Evolutionary conservation across 176 grass and related monocot species (phyloP).

Genomic region (Aegilops speltoides): DNA sequence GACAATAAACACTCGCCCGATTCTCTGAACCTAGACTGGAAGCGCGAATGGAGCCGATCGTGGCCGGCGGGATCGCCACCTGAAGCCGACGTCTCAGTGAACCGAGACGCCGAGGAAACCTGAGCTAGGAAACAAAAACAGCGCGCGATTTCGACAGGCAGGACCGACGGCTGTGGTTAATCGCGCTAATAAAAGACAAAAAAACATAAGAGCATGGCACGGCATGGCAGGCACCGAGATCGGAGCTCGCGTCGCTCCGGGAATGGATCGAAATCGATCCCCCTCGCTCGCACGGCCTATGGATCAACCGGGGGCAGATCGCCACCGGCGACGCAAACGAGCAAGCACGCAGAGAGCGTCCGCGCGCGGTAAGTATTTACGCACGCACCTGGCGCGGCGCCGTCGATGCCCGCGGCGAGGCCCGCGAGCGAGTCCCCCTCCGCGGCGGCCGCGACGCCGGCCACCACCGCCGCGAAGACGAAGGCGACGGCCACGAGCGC

Average conservation of each 20-base stretch:
- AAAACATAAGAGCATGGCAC: neutral
- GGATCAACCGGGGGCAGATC: neutral
- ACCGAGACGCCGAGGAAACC: neutral
- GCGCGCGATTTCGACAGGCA: neutral
- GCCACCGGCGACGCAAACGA: too few species aligned
- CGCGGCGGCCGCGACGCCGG: neutral
- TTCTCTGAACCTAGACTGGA: neutral
- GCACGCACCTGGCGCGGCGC: constrained; percentile 38
- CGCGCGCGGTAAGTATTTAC: too few species aligned
- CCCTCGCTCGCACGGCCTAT: neutral
- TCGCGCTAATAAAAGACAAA: neutral
- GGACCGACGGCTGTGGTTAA: neutral
- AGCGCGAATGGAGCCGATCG: neutral
- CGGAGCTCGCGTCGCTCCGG: neutral
- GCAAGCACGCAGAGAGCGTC: neutral
- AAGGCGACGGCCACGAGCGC: neutral
- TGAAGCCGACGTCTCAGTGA: neutral
- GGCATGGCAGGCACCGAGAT: neutral
- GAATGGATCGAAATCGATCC: neutral
- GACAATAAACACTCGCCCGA: neutral
- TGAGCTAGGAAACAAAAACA: neutral
- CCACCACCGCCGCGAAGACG: neutral
- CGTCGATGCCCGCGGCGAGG: constrained; percentile 40
- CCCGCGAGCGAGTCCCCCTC: constrained; percentile 19
- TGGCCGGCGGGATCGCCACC: neutral